phyloP scores from a whole-genome alignment of 495 filamentous ascomycete species.

The Penicillium odoratum region DNA sequence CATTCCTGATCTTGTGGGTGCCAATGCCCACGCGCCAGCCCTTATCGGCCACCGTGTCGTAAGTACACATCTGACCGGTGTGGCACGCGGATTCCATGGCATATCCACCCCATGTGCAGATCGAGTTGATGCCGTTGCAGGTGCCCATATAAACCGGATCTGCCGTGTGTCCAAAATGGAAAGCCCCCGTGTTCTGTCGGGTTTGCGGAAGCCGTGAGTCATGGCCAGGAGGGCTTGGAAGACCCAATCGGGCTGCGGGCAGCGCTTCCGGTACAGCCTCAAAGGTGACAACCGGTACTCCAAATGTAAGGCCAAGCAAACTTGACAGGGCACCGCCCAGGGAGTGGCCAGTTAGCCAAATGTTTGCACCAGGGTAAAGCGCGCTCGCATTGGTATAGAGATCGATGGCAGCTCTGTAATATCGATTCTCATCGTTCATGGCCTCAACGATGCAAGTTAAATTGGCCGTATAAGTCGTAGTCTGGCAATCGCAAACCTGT shows the following conservation, averaged over 20 bases:
- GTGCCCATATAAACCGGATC: conserved; percentile 94
- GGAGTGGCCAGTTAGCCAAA: conserved; percentile 90
- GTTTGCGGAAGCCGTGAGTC: conserved; percentile 68
- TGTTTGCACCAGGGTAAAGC: conserved; percentile 78
- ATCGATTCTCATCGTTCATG: conserved; percentile 77
- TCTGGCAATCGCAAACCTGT: conserved; percentile 89
- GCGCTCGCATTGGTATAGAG: conserved; percentile 90
- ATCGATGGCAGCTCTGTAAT: conserved; percentile 83
- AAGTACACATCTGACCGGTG: conserved; percentile 80
- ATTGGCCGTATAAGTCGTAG: conserved; percentile 82
- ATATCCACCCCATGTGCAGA: conserved; percentile 91
- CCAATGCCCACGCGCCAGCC: conserved; percentile 85
- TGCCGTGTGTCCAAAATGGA: conserved; percentile 92
- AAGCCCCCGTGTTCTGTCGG: conserved; percentile 72
- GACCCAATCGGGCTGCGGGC: conserved; percentile 77
- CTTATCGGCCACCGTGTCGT: conserved; percentile 86
- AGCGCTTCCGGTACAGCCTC: conserved; percentile 89
- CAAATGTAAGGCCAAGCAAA: conserved; percentile 86
- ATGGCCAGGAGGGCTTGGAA: conserved; percentile 80
- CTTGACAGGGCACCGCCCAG: conserved; percentile 85
- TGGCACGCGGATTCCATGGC: conserved; percentile 91
- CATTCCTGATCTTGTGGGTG: conserved; percentile 79
- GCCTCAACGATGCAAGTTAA: conserved; percentile 79
- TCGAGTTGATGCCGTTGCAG: conserved; percentile 84
- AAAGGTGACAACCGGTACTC: conserved; percentile 82